Percentiles rank a stretch among this genome's conserved stretches.
These are phyloP conservation scores for Ophiostoma piceae DNA, from an alignment of 2,329 filamentous ascomycete genomes.

Conservation along the genomic window DNA sequence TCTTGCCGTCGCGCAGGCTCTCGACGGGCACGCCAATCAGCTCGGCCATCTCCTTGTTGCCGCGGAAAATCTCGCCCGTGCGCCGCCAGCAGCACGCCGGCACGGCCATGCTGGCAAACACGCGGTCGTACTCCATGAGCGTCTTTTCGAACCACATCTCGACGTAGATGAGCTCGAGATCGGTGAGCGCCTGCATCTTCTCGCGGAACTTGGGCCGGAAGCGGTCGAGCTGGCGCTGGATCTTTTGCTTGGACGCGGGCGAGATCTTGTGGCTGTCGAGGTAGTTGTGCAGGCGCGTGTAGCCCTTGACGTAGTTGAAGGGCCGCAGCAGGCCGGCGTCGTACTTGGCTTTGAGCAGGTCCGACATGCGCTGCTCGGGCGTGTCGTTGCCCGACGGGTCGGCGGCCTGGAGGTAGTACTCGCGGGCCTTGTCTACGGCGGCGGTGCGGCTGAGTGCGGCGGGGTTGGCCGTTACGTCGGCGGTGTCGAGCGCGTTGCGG, in stretches of 20 bases:
- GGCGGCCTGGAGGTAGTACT: constrained; percentile 95
- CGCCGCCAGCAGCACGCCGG: constrained; percentile 95
- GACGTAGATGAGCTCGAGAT: constrained; percentile 88
- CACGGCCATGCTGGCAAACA: constrained; percentile 98
- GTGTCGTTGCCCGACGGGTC: constrained; percentile 82
- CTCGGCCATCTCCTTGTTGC: constrained; percentile 98
- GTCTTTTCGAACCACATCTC: constrained; percentile 99
- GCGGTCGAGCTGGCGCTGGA: constrained; percentile 81
- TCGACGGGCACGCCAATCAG: constrained; percentile 91
- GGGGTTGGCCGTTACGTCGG: not conserved
- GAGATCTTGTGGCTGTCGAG: constrained; percentile 79
- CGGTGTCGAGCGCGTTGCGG: not conserved
- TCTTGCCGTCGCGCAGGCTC: constrained; percentile 82
- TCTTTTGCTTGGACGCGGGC: constrained; percentile 78
- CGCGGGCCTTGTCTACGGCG: constrained; percentile 65
- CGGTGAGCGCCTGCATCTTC: constrained; percentile 84
- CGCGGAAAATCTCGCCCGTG: constrained; percentile 94
- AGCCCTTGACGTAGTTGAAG: constrained; percentile 98
- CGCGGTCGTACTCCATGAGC: constrained; percentile 94
- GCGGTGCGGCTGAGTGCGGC: not conserved
- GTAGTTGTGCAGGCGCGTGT: constrained; percentile 81
- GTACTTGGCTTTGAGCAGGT: constrained; percentile 89
- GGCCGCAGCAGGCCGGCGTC: constrained; percentile 90
- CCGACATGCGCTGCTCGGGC: constrained; percentile 91
- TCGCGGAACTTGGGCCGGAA: constrained; percentile 95